Percentiles rank a stretch among this genome's conserved stretches.
These are phyloP conservation scores for Rossbeevera mucosa DNA, from an alignment of 768 basidiomycete species.

Conservation along the genomic window DNA sequence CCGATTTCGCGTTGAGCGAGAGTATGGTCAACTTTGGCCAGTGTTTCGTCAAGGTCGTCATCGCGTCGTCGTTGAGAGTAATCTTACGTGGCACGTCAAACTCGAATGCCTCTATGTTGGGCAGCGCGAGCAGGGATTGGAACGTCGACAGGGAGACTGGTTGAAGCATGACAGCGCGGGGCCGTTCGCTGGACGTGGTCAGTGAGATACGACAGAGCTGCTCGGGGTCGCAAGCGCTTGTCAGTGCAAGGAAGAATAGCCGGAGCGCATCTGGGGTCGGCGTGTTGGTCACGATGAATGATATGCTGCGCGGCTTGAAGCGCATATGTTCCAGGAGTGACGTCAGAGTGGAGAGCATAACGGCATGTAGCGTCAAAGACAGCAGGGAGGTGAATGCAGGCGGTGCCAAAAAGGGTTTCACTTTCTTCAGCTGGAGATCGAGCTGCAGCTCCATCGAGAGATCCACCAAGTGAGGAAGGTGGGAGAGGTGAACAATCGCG, in stretches of 20 bases:
- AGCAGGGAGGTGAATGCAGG: conserved; percentile 16
- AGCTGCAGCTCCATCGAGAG: conserved; percentile 15
- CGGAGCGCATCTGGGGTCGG: conserved; percentile 18
- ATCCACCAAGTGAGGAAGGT: conserved; percentile 10
- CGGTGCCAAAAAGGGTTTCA: conserved; percentile 6
- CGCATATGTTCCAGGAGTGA: conserved; percentile 18
- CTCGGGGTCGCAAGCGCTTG: conserved; percentile 8
- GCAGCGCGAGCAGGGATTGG: conserved; percentile 15
- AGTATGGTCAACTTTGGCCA: conserved; percentile 17
- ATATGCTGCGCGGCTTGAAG: conserved; percentile 11
- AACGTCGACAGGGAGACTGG: conserved; percentile 15
- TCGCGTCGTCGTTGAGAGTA: conserved; percentile 17
- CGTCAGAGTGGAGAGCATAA: conserved; percentile 15
- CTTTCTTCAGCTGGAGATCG: conserved; percentile 12
- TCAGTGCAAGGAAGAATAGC: conserved; percentile 20
- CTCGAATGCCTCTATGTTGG: conserved; percentile 8
- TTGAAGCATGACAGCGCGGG: background rate
- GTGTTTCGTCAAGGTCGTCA: conserved; percentile 15
- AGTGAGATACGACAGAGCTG: conserved; percentile 9
- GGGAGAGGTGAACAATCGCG: conserved; percentile 23
- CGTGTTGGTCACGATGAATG: conserved; percentile 9
- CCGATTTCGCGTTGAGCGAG: conserved; percentile 15
- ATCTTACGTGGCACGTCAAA: conserved; percentile 21
- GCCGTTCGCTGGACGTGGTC: background rate
- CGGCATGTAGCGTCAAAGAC: conserved; percentile 8